Evolutionary conservation across 495 filamentous ascomycete genomes (phyloP).

Genomic region (Aspergillus carlsbadensis): DNA sequence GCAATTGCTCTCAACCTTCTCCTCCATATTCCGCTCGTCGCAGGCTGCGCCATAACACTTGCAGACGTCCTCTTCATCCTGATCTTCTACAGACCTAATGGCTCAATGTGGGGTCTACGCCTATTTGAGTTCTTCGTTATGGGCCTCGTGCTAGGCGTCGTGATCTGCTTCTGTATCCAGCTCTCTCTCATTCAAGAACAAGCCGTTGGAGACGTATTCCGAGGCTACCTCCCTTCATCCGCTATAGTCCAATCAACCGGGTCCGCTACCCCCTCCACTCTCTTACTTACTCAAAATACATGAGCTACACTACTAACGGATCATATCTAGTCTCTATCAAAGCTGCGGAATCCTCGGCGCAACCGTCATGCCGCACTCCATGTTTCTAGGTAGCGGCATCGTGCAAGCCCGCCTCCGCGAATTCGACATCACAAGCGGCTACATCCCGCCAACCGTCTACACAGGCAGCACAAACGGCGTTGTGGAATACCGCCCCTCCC

Average conservation of each 20-base stretch:
- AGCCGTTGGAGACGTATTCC: slow-evolving; percentile 72
- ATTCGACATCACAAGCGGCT: slow-evolving; percentile 65
- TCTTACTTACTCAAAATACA: neutral
- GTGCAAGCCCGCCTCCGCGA: slow-evolving; percentile 80
- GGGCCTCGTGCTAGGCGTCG: slow-evolving; percentile 76
- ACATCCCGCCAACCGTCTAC: slow-evolving; percentile 44
- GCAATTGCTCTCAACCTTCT: slow-evolving; percentile 89
- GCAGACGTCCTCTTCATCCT: slow-evolving; percentile 82
- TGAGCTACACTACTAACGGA: slow-evolving; percentile 10
- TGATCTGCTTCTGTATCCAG: slow-evolving; percentile 88
- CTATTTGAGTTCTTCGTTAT: slow-evolving; percentile 81
- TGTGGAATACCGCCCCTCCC: slow-evolving; percentile 70
- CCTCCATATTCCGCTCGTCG: slow-evolving; percentile 75
- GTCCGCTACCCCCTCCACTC: too few species aligned
- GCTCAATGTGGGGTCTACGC: slow-evolving; percentile 69
- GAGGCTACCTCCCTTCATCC: slow-evolving; percentile 77
- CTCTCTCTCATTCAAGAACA: slow-evolving; percentile 73
- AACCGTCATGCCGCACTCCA: slow-evolving; percentile 91
- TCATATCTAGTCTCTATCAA: slow-evolving; percentile 66
- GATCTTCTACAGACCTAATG: slow-evolving; percentile 78
- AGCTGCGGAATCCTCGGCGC: slow-evolving; percentile 90
- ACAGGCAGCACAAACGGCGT: slow-evolving; percentile 46
- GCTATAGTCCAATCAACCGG: slow-evolving; percentile 68
- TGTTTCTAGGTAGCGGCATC: slow-evolving; percentile 87
- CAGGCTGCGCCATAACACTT: slow-evolving; percentile 83